Conservation (phyloP, 495 filamentous ascomycete genomes). For the Tuber aestivum region DNA sequence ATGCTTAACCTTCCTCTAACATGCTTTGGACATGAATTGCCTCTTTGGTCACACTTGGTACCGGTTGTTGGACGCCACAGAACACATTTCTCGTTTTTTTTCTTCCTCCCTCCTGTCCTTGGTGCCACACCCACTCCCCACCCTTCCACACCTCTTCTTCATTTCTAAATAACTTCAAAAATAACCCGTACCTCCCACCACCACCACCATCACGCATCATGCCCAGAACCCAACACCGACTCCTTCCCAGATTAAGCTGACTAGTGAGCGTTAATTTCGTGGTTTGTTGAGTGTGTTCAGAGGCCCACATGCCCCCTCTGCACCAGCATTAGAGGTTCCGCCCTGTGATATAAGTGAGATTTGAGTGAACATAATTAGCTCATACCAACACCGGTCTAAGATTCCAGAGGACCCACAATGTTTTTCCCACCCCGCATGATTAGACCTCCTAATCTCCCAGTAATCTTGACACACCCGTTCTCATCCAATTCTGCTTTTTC, state of each 20-base stretch:
- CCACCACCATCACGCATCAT: neutral
- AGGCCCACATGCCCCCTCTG: too few species aligned
- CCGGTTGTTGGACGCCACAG: neutral
- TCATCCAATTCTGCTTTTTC: conserved; percentile 87
- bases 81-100: neutral
- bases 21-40: neutral
- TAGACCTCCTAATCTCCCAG: conserved; percentile 77
- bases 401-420: conserved; percentile 48
- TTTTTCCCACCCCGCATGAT: conserved; percentile 94
- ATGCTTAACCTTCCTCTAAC: neutral
- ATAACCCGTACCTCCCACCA: neutral
- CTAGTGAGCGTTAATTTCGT: too few species aligned
- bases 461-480: conserved; percentile 60
- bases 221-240: neutral
- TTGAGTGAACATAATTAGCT: too few species aligned
- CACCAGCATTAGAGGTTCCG: too few species aligned
- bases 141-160: neutral
- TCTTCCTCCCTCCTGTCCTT: too few species aligned
- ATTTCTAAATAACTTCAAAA: neutral
- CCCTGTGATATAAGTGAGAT: too few species aligned
- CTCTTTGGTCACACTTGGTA: neutral
- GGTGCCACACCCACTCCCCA: neutral
- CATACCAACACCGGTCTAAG: neutral
- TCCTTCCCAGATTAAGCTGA: too few species aligned
- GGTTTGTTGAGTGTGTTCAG: too few species aligned